Evolutionary conservation across 2,329 filamentous ascomycete genomes (phyloP).

Genomic region (Bipolaris oryzae): DNA sequence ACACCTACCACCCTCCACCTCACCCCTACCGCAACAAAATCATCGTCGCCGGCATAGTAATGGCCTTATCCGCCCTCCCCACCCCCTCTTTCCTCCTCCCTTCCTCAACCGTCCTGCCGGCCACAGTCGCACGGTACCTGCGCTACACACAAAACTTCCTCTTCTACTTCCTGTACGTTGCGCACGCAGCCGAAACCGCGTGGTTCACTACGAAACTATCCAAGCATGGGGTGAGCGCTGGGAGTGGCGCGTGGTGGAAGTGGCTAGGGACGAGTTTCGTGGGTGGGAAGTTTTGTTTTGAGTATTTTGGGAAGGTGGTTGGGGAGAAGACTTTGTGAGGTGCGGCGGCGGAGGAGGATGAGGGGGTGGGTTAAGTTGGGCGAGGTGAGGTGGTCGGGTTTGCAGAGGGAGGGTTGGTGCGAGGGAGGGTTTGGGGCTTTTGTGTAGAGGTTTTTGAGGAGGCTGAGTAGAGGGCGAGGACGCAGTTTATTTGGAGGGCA

Average conservation of each 20-base stretch:
- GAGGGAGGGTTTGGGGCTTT: not conserved
- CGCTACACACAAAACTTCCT: conserved; percentile 29
- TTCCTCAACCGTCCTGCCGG: conserved; percentile 11
- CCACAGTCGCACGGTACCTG: conserved; percentile 18
- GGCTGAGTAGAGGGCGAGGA: not conserved
- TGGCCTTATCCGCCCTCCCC: conserved; percentile 31
- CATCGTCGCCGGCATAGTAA: conserved; percentile 30
- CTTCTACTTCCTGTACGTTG: conserved; percentile 33
- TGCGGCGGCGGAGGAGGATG: not conserved
- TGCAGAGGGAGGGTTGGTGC: not conserved
- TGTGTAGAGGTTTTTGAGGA: no score
- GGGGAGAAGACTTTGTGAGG: conserved; percentile 1
- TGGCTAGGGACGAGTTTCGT: conserved; percentile 37
- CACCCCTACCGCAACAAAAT: conserved; percentile 26
- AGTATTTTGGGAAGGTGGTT: conserved; percentile 29
- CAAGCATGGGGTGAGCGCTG: conserved; percentile 22
- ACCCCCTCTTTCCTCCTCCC: conserved; percentile 28
- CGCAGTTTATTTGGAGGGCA: not conserved
- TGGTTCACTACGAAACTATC: conserved; percentile 25
- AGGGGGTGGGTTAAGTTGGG: no score
- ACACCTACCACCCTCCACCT: conserved; percentile 26
- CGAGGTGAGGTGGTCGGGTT: not conserved
- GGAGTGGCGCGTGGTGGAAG: conserved; percentile 28
- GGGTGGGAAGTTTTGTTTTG: conserved; percentile 29
- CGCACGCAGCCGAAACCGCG: conserved; percentile 29